Percentiles rank a stretch among this genome's conserved stretches.
These are phyloP conservation scores for Clausena lansium DNA, from an alignment of 345 rosid genomes.

Conservation along the genomic window DNA sequence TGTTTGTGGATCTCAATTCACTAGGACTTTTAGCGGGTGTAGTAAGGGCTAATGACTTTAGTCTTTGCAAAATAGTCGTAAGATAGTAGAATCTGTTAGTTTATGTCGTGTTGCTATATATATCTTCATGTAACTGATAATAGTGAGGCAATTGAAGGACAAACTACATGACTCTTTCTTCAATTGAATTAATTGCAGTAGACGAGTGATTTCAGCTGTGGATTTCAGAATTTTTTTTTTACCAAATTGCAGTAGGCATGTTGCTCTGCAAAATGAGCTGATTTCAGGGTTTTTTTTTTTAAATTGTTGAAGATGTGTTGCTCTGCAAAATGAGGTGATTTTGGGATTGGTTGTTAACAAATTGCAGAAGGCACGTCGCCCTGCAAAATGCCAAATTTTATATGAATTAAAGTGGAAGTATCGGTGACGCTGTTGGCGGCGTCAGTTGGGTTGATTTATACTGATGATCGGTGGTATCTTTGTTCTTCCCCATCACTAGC, in stretches of 20 bases:
- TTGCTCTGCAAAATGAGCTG: not conserved
- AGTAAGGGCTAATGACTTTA: not conserved
- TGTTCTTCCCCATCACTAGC: too few relatives aligned
- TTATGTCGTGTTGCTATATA: too few relatives aligned
- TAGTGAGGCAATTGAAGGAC: not conserved
- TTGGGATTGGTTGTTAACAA: rapidly evolving
- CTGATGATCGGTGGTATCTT: too few relatives aligned
- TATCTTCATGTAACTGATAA: not conserved
- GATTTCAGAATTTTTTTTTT: not conserved
- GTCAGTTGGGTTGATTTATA: too few relatives aligned
- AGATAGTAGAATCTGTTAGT: not conserved
- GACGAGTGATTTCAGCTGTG: not conserved
- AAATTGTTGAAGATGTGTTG: too few relatives aligned
- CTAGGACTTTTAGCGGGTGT: not conserved
- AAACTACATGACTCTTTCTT: not conserved
- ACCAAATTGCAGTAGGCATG: too few relatives aligned
- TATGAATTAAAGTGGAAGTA: too few relatives aligned
- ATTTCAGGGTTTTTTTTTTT: too few relatives aligned
- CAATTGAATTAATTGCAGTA: not conserved
- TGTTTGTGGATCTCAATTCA: not conserved
- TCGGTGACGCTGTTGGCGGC: too few relatives aligned
- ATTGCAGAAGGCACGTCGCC: not conserved
- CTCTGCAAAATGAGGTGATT: too few relatives aligned
- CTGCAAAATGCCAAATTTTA: not conserved
- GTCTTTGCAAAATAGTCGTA: not conserved